A percentile compares a stretch with the other conserved stretches of the same genome.
Conservation (phyloP, 1,284 basidiomycete genomes). For the Tilletia setariae region DNA sequence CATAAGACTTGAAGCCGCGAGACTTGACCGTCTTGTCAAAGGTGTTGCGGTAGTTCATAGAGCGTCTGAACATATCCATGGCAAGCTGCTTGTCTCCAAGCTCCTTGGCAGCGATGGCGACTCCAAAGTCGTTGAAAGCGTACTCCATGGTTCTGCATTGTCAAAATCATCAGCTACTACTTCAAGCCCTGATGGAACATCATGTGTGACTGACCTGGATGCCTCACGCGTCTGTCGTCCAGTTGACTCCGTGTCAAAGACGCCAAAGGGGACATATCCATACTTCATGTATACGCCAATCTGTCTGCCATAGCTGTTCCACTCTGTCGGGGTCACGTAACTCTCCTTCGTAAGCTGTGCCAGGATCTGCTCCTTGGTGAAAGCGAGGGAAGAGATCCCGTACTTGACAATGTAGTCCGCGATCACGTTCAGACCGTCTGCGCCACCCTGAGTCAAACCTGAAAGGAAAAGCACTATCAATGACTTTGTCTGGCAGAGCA, state of each 20-base stretch:
- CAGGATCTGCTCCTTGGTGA: slow-evolving; percentile 34
- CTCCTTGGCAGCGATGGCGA: slow-evolving; percentile 32
- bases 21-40: slow-evolving; percentile 30
- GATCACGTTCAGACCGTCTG: slow-evolving; percentile 37
- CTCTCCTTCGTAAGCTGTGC: slow-evolving; percentile 38
- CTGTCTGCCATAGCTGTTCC: slow-evolving; percentile 41
- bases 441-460: slow-evolving; percentile 34
- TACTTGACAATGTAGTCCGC: slow-evolving; percentile 46
- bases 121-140: slow-evolving; percentile 59
- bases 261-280: slow-evolving; percentile 40
- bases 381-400: slow-evolving; percentile 3
- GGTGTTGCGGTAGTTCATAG: slow-evolving; percentile 40
- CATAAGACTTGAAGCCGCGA: slow-evolving; percentile 36
- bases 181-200: not conserved
- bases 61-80: slow-evolving; percentile 18
- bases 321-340: slow-evolving; percentile 55
- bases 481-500: not conserved
- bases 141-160: slow-evolving; percentile 47
- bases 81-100: slow-evolving; percentile 27
- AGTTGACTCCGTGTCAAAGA: slow-evolving; percentile 34
- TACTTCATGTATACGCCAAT: slow-evolving; percentile 26
- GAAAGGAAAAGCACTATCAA: slow-evolving; percentile 6
- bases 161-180: not conserved
- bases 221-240: slow-evolving; percentile 43
- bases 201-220: slow-evolving; percentile 18